Evolutionary conservation across 495 filamentous ascomycete genomes (phyloP).

Genomic region (Annulohypoxylon moriforme): DNA sequence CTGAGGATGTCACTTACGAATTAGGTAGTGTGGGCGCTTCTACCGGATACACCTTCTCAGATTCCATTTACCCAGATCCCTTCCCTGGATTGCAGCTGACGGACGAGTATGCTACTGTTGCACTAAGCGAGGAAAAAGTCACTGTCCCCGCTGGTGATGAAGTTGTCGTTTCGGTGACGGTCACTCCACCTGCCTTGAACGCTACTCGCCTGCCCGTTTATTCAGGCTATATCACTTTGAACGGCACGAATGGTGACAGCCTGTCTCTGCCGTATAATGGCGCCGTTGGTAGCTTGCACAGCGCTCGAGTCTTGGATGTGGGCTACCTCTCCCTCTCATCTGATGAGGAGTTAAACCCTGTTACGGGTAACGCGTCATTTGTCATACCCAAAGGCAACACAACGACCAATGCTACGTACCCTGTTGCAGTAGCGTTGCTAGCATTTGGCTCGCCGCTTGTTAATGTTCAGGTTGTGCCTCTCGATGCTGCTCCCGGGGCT

Average conservation of each 20-base stretch:
- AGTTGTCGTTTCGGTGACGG: conserved; percentile 55
- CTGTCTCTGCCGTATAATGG: conserved; percentile 65
- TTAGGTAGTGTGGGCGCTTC: conserved; percentile 57
- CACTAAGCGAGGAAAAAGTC: conserved; percentile 47
- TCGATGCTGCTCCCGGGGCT: conserved; percentile 43
- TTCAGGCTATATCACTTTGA: conserved; percentile 64
- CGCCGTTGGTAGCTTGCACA: conserved; percentile 58
- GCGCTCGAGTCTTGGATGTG: conserved; percentile 52
- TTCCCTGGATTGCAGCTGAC: conserved; percentile 56
- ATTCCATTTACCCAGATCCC: conserved; percentile 46
- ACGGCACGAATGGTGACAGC: conserved; percentile 59
- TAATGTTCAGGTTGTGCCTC: conserved; percentile 57
- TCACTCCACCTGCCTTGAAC: conserved; percentile 56
- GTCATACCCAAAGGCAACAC: conserved; percentile 52
- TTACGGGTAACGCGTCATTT: conserved; percentile 54
- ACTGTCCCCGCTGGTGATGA: conserved; percentile 53
- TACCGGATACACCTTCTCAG: conserved; percentile 58
- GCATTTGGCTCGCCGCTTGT: conserved; percentile 59
- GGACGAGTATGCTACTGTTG: conserved; percentile 51
- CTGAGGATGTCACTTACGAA: conserved; percentile 57
- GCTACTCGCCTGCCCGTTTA: conserved; percentile 61
- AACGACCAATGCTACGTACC: conserved; percentile 42
- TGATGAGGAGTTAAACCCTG: conserved; percentile 48
- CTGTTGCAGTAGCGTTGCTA: conserved; percentile 49
- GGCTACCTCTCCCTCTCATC: conserved; percentile 48